Conservation (phyloP, 2,329 filamentous ascomycete species). For the Graphilbum sp. region DNA sequence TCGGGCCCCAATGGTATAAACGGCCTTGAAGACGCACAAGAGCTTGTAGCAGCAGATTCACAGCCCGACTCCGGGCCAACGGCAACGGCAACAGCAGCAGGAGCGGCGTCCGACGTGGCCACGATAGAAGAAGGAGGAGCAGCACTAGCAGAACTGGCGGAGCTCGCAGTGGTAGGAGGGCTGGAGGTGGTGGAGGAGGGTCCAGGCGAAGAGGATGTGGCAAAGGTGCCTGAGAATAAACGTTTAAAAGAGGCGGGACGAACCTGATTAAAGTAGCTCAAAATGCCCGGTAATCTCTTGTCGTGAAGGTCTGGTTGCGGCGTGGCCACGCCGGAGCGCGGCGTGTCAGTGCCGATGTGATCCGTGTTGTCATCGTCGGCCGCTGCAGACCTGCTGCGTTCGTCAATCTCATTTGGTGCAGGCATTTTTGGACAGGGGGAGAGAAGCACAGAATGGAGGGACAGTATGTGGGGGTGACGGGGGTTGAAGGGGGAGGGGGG, state of each 20-base stretch:
- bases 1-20: neutral
- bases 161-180: slow-evolving; percentile 16
- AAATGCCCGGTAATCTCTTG: slow-evolving; percentile 88
- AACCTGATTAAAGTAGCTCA: slow-evolving; percentile 99
- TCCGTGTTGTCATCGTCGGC: slow-evolving; percentile 57
- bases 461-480: neutral
- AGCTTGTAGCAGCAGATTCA: too few species aligned
- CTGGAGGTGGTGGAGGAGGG: slow-evolving; percentile 7
- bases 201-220: slow-evolving; percentile 16
- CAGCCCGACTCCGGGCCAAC: neutral
- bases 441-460: neutral
- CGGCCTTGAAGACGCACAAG: too few species aligned
- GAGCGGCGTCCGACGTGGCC: neutral
- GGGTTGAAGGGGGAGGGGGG: too few species aligned
- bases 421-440: slow-evolving; percentile 7
- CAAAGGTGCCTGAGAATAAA: slow-evolving; percentile 23
- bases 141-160: neutral
- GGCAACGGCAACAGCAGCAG: neutral
- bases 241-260: slow-evolving; percentile 60
- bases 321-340: slow-evolving; percentile 80
- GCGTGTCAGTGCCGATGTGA: slow-evolving; percentile 70
- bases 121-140: neutral
- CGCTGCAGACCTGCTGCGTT: slow-evolving; percentile 33
- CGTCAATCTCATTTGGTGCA: slow-evolving; percentile 34
- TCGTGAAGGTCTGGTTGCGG: slow-evolving; percentile 87